Evolutionary conservation across 139 green algal genomes (phyloP), one percentile per base, ranked within the genome.

Genomic region (Chlamydomonas incerta): DNA sequence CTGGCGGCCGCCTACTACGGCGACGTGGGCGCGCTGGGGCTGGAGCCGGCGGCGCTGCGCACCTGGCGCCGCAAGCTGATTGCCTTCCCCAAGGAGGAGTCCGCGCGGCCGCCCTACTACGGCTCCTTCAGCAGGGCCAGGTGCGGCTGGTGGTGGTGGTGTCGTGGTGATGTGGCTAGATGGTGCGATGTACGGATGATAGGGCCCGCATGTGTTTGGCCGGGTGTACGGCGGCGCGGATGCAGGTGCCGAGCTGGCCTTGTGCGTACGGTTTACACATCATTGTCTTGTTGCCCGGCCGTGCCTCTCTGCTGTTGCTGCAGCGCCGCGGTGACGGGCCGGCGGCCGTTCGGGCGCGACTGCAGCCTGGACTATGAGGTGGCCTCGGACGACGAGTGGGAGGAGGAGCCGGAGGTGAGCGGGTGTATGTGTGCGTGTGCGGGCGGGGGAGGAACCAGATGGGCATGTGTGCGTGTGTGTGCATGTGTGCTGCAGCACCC

Each of bases 381-480:
- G 33, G 93, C 93, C 87, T 92, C 82, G 29, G 95, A 97, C 71
- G 82, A 95, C 47, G 95, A 97, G 31, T 97, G 95, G 95, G 93
- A 96, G 90, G 91, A 93, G 70, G 95, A 97, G 89, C 94, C 95
- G 2, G 95, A 97, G 74, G 80, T 85, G 66, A 2, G 79, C 15
- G 28, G 28, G 28, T 29, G 46, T 8, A 50, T 50, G 8, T 5
- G 41, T 5, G 41, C 41, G 41, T 8, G 8, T 50, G 8, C 6
- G 41, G 41, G 41, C 41, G 41, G n/a, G n/a, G n/a, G n/a, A n/a
- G n/a, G n/a, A n/a, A n/a, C 57, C 17, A 26, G 15, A 47, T n/a
- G n/a, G n/a, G n/a, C n/a, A n/a, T n/a, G n/a, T n/a, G n/a, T n/a
- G n/a, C n/a, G n/a, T n/a, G n/a, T n/a, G n/a, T n/a, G n/a, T n/a